phyloP scores from a whole-genome alignment of 1,284 basidiomycete species.

The Exobasidium cylindrosporum region DNA sequence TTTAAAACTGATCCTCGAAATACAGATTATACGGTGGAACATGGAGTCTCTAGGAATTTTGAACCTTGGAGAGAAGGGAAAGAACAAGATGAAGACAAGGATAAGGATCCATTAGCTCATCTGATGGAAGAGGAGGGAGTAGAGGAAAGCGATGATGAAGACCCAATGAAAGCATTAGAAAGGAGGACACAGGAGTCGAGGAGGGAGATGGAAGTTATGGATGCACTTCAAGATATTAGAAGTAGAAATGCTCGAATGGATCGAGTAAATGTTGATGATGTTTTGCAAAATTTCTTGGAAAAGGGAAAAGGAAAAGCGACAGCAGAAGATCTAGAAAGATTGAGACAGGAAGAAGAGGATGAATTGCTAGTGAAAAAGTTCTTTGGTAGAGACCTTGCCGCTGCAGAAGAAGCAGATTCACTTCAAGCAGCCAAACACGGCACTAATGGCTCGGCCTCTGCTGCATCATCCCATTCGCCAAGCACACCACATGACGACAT shows the following conservation, averaged over 20 bases:
- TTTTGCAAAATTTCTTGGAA: slow-evolving; percentile 25
- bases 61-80: slow-evolving; percentile 46
- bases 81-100: slow-evolving; percentile 10
- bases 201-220: slow-evolving; percentile 96
- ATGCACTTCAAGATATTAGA: slow-evolving; percentile 90
- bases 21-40: slow-evolving; percentile 48
- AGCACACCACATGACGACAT: neutral
- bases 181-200: slow-evolving; percentile 85
- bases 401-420: neutral
- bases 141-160: slow-evolving; percentile 54
- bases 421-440: neutral
- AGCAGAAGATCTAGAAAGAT: slow-evolving; percentile 43
- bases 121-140: slow-evolving; percentile 24
- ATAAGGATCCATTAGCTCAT: slow-evolving; percentile 23
- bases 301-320: slow-evolving; percentile 21
- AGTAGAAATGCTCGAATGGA: slow-evolving; percentile 89
- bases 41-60: slow-evolving; percentile 50
- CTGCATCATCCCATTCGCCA: neutral
- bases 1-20: slow-evolving; percentile 63
- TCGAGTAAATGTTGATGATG: slow-evolving; percentile 57
- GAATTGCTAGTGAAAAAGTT: slow-evolving; percentile 80
- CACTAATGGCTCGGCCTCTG: neutral
- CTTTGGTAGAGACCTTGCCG: slow-evolving; percentile 65
- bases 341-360: slow-evolving; percentile 79
- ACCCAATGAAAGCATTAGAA: slow-evolving; percentile 95